Evolutionary conservation across 2,329 filamentous ascomycete genomes (phyloP), one percentile per base, ranked within the genome.

Genomic region (Penicillium verrucosum): DNA sequence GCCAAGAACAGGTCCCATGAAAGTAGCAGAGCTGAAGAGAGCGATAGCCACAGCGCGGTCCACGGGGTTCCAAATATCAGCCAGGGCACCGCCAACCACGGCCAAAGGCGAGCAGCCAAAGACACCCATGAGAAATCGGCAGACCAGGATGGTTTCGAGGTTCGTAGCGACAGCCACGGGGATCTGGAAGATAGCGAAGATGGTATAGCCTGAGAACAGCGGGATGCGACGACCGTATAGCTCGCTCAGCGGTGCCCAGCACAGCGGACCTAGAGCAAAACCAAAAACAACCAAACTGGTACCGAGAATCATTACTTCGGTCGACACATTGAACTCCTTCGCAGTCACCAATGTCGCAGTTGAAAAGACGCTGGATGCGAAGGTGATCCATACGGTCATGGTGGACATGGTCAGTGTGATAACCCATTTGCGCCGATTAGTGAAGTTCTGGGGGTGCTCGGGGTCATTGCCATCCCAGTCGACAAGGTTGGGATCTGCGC

Each of bases 101-200:
- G 78, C 77, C 7, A 84, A 66, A 1, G 81, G 75, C 1, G 80
- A 77, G 41, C 75, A 76, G 3, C 77, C 81, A 59, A 81, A 82
- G 4, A 80, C 47, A 1, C 81, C 82, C 0, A 73, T 73, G 4
- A 85, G 70, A 62, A 85, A 85, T 0, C 82, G 77, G 52, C 73
- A 78, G 14, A 84, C 60, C 63, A 84, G 73, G 51, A 84, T 77
- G 0, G 81, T 83, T 30, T 80, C 62, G 0, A 83, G 46, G 60
- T 84, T 82, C 25, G 73, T 72, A 0, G 81, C 80, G 1, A 82
- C 76, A 1, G 78, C 82, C 7, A 81, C 78, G 0, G 80, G 78
- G 48, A 85, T 79, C 52, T 82, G 78, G 58, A 83, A 82, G 40
- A 84, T 75, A 3, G 75, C 74, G 57, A 82, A 82, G 37, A 76